Base-by-base conservation (phyloP, 2,329 filamentous ascomycete genomes). In the Talaromyces islandicus region DNA sequence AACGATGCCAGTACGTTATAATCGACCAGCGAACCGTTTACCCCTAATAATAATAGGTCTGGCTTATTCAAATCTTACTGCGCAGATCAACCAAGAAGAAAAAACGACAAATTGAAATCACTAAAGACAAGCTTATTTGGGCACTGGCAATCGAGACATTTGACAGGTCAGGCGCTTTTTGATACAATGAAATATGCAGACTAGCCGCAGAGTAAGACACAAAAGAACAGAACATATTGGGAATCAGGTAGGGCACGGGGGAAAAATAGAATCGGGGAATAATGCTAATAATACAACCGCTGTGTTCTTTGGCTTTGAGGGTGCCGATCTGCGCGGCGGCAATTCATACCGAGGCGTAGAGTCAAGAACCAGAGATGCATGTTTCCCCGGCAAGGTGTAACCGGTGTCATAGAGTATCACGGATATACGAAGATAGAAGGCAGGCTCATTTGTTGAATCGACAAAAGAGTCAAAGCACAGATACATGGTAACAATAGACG, bases 101-200 rank as follows among this genome's bases (percentile, higher is more conserved):
- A 46, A 21, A 24, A 24, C 21, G 9, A 46, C 43, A 46, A 24
- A 24, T 46, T 46, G 43, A 24, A 46, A 76, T 78, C 27, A 17
- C 14, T 52, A 52, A 25, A n/a, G 24, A 52, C 27, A n/a, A 52
- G 48, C 12, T 25, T 12, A 3, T 3, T 29, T 52, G 48, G 12
- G 48, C 24, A 11, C 54, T 46, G 54, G 11, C 30, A 55, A 46
- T 56, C 10, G 14, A 46, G 32, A 43, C 19, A 27, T 11, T 11
- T 29, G 24, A 54, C 30, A 53, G 21, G 35, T 29, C 43, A 60
- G 30, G 50, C 29, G 48, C 59, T 60, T 60, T 60, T 57, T 50
- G 53, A 52, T 60, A 54, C 21, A 52, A 60, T 32, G 27, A 50
- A 35, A 51, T 24, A 50, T 24, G 41, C 55, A 57, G 38, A 53